Conservation (phyloP, 2,329 filamentous ascomycete genomes). For the Whalleya microplaca region DNA sequence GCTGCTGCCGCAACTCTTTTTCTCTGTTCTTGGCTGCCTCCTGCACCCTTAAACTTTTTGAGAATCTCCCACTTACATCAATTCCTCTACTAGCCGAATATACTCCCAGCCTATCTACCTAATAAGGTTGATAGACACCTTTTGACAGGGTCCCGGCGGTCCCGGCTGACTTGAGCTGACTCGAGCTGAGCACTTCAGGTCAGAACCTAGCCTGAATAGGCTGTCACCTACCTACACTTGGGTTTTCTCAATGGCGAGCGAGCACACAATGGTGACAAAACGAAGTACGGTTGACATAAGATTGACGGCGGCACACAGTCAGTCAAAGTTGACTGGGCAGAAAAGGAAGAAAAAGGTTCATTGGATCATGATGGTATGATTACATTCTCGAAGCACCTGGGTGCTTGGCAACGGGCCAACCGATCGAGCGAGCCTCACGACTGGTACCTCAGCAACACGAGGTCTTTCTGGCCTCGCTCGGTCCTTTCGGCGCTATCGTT, state of each 20-base stretch:
- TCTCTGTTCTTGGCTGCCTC: too few species aligned
- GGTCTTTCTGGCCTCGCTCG: conserved; percentile 24
- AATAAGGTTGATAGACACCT: too few species aligned
- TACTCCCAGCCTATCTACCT: too few species aligned
- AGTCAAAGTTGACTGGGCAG: too few species aligned
- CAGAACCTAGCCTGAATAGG: background rate
- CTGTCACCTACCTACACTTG: background rate
- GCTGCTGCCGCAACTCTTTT: too few species aligned
- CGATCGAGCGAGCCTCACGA: conserved; percentile 3
- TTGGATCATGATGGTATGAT: background rate
- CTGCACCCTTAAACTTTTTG: too few species aligned
- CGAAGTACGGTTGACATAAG: background rate
- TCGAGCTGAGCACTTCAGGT: too few species aligned
- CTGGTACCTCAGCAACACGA: conserved; percentile 38
- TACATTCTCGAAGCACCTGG: background rate
- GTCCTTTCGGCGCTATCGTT: conserved; percentile 28
- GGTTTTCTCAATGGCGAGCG: too few species aligned
- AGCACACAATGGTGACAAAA: background rate
- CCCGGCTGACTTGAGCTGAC: too few species aligned
- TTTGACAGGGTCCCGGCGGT: too few species aligned
- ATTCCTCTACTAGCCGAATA: too few species aligned
- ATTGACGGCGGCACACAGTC: background rate
- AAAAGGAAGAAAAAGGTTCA: background rate
- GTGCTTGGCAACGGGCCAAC: background rate
- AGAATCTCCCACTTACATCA: too few species aligned